Evolutionary conservation across 2,329 filamentous ascomycete genomes (phyloP).

Genomic region (Helminthosporium solani): DNA sequence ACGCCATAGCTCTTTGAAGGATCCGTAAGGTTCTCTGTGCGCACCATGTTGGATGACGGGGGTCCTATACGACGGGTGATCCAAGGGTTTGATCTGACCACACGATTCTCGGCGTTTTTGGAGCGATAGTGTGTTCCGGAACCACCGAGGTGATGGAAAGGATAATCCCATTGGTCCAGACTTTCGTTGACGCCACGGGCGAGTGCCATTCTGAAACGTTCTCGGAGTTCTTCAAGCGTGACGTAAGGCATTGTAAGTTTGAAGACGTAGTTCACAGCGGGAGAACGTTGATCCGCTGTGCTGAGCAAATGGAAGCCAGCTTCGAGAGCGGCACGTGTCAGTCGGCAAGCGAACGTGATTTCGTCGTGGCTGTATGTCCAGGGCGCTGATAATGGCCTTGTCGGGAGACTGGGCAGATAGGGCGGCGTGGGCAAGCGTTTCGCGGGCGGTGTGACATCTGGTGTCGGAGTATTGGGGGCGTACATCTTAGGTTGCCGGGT

Average conservation of each 20-base stretch:
- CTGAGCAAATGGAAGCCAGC: slow-evolving; percentile 61
- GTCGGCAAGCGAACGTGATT: slow-evolving; percentile 66
- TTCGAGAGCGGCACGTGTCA: slow-evolving; percentile 68
- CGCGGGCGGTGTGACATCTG: slow-evolving; percentile 26
- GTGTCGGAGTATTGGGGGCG: slow-evolving; percentile 26
- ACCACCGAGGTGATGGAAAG: slow-evolving; percentile 67
- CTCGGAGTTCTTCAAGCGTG: slow-evolving; percentile 42
- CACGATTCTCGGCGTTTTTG: slow-evolving; percentile 36
- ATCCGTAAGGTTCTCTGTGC: slow-evolving; percentile 22
- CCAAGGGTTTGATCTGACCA: slow-evolving; percentile 34
- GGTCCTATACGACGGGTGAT: slow-evolving; percentile 37
- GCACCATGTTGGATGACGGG: slow-evolving; percentile 30
- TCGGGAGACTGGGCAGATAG: slow-evolving; percentile 24
- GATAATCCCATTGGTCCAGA: slow-evolving; percentile 60
- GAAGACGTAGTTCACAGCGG: slow-evolving; percentile 56
- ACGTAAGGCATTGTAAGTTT: slow-evolving; percentile 67
- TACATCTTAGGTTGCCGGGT: slow-evolving; percentile 21
- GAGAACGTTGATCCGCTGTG: slow-evolving; percentile 35
- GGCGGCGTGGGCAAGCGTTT: slow-evolving; percentile 27
- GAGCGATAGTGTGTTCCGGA: slow-evolving; percentile 64
- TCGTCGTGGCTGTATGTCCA: slow-evolving; percentile 64
- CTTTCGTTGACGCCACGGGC: slow-evolving; percentile 46
- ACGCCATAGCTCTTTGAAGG: slow-evolving; percentile 48
- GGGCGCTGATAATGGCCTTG: slow-evolving; percentile 39
- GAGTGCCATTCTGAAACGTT: slow-evolving; percentile 44